Evolutionary conservation across 495 filamentous ascomycete species (phyloP).

Genomic region (Staphylotrichum tortipilum): DNA sequence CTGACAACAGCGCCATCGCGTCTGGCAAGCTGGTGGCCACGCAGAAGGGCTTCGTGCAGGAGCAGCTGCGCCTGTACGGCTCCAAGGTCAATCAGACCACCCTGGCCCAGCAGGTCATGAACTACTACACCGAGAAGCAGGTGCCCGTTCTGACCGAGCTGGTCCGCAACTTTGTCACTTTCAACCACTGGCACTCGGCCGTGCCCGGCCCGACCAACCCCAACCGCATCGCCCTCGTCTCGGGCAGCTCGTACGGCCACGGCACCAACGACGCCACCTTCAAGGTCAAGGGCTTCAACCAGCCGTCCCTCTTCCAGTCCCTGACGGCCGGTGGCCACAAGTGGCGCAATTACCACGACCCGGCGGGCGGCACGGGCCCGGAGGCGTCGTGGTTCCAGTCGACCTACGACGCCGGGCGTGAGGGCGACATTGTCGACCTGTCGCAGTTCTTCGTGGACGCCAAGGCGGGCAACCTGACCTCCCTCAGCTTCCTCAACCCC

Average conservation of each 20-base stretch:
- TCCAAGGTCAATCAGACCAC: slow-evolving; percentile 28
- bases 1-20: slow-evolving; percentile 33
- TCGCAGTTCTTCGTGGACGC: slow-evolving; percentile 40
- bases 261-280: slow-evolving; percentile 40
- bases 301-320: slow-evolving; percentile 42
- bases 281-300: slow-evolving; percentile 30
- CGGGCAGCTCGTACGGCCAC: slow-evolving; percentile 41
- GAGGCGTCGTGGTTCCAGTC: slow-evolving; percentile 29
- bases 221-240: slow-evolving; percentile 39
- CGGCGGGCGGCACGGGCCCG: slow-evolving; percentile 15
- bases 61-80: slow-evolving; percentile 35
- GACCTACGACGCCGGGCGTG: slow-evolving; percentile 22
- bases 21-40: slow-evolving; percentile 17
- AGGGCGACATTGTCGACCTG: slow-evolving; percentile 24
- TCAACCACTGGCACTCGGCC: slow-evolving; percentile 46
- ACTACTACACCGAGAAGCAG: slow-evolving; percentile 44
- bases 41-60: slow-evolving; percentile 42
- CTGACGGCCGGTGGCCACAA: slow-evolving; percentile 34
- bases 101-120: slow-evolving; percentile 37
- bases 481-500: slow-evolving; percentile 45
- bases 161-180: slow-evolving; percentile 44
- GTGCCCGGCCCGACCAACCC: slow-evolving; percentile 45
- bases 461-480: slow-evolving; percentile 34
- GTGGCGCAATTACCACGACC: slow-evolving; percentile 41
- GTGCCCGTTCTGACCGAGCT: slow-evolving; percentile 39